phyloP scores from a whole-genome alignment of 257 asterid species.

The Cinchona pubescens region DNA sequence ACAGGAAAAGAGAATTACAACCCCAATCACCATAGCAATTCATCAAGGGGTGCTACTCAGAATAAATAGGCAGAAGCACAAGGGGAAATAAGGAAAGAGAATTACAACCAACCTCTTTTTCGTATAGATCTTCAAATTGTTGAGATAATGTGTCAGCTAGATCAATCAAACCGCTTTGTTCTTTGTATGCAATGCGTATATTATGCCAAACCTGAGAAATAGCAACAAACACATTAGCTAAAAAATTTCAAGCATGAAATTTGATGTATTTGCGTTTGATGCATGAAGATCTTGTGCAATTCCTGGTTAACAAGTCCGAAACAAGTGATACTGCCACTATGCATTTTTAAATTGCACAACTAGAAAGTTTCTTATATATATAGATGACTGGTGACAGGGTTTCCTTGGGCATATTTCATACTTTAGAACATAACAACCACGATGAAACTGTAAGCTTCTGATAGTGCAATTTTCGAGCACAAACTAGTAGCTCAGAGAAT shows the following conservation, averaged over 20 bases:
- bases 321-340: too few species aligned
- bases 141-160: constrained; percentile 63
- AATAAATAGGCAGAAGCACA: not conserved
- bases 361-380: not conserved
- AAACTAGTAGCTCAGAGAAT: not conserved
- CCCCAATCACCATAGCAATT: too few species aligned
- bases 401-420: not conserved
- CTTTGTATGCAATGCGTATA: constrained; percentile 64
- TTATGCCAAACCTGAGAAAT: constrained; percentile 72
- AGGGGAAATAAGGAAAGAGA: not conserved
- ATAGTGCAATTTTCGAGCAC: not conserved
- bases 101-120: constrained; percentile 59
- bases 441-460: not conserved
- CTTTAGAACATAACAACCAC: not conserved
- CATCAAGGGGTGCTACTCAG: not conserved
- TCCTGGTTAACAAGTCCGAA: constrained; percentile 1
- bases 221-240: constrained; percentile 20
- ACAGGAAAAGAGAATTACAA: too few species aligned
- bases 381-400: not conserved
- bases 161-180: constrained; percentile 57
- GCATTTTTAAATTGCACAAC: not conserved
- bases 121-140: constrained; percentile 68
- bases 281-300: not conserved
- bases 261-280: not conserved
- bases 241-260: not conserved